A percentile compares a stretch with the other conserved stretches of the same genome.
Conservation (phyloP, 495 filamentous ascomycete species). For the Xylaria venustula region DNA sequence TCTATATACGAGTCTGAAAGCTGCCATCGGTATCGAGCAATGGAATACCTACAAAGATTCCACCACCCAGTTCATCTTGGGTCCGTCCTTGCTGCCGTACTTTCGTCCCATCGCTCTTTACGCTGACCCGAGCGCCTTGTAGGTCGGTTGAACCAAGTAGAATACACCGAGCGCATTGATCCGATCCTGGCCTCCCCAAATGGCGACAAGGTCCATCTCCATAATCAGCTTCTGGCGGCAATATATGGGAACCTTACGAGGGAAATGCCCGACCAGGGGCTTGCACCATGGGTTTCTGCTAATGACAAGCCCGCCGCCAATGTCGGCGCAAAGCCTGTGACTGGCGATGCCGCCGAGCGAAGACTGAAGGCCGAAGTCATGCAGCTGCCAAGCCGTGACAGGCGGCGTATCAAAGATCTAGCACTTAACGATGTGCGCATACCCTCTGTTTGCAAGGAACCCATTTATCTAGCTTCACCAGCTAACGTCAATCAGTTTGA, state of each 20-base stretch:
- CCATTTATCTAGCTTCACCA: slow-evolving; percentile 11
- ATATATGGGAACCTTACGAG: slow-evolving; percentile 84
- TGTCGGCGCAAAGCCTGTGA: slow-evolving; percentile 71
- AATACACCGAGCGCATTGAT: slow-evolving; percentile 75
- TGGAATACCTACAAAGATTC: slow-evolving; percentile 89
- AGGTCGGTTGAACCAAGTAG: slow-evolving; percentile 84
- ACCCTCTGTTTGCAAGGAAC: not conserved
- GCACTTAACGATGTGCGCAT: slow-evolving; percentile 50
- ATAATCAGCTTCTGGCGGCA: slow-evolving; percentile 85
- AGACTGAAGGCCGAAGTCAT: slow-evolving; percentile 91
- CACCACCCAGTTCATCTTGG: slow-evolving; percentile 74
- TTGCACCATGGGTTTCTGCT: slow-evolving; percentile 92
- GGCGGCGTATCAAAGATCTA: slow-evolving; percentile 82
- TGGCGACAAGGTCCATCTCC: slow-evolving; percentile 72
- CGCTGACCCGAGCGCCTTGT: slow-evolving; percentile 17
- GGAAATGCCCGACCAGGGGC: slow-evolving; percentile 86
- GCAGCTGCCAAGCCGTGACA: slow-evolving; percentile 81
- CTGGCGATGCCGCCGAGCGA: slow-evolving; percentile 87
- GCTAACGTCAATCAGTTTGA: slow-evolving; percentile 54
- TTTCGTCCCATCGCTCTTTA: slow-evolving; percentile 13
- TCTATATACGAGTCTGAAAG: slow-evolving; percentile 82
- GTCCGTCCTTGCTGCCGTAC: slow-evolving; percentile 49
- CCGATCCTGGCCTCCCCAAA: slow-evolving; percentile 65
- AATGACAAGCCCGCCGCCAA: slow-evolving; percentile 89
- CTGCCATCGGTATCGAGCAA: slow-evolving; percentile 70